A percentile compares a stretch with the other conserved stretches of the same genome.
Evolutionary conservation across 2,329 filamentous ascomycete species (phyloP).

Genomic region (Colletotrichum tanaceti): DNA sequence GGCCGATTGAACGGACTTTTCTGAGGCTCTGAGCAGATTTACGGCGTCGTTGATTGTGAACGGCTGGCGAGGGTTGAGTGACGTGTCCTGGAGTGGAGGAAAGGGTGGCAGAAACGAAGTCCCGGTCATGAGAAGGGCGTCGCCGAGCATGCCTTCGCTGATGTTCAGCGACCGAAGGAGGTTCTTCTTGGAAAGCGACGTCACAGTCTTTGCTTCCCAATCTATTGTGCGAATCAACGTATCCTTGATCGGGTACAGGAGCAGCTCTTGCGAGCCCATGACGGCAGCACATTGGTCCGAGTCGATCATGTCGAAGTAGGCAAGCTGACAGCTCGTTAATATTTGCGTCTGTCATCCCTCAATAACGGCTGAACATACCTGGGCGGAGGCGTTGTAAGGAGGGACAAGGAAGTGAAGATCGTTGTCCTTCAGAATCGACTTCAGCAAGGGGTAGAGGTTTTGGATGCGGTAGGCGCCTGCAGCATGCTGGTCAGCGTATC

Average conservation of each 20-base stretch:
- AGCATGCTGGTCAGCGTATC: conserved; percentile 24
- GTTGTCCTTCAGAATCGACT: conserved; percentile 76
- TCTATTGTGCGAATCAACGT: conserved; percentile 75
- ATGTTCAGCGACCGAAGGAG: conserved; percentile 77
- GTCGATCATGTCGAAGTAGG: conserved; percentile 78
- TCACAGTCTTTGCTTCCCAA: conserved; percentile 75
- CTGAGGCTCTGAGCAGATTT: conserved; percentile 77
- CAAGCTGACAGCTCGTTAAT: conserved; percentile 66
- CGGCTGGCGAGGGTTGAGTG: conserved; percentile 65
- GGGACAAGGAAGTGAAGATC: conserved; percentile 82
- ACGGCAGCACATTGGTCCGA: conserved; percentile 78
- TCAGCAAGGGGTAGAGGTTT: conserved; percentile 80
- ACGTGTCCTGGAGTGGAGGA: conserved; percentile 75
- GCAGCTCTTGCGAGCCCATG: conserved; percentile 85
- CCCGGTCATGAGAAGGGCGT: conserved; percentile 85
- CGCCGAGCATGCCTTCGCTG: conserved; percentile 79
- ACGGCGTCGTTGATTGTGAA: conserved; percentile 80
- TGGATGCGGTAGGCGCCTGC: conserved; percentile 77
- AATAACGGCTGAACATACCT: conserved; percentile 65
- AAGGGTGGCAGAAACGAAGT: conserved; percentile 83
- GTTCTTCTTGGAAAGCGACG: conserved; percentile 71
- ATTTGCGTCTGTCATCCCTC: conserved; percentile 36
- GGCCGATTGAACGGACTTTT: conserved; percentile 77
- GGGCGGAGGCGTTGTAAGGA: conserved; percentile 87
- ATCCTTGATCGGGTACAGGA: conserved; percentile 86